Evolutionary conservation across 2,329 filamentous ascomycete genomes (phyloP), one percentile per base, ranked within the genome.

Genomic region (Neospermospora avenae): DNA sequence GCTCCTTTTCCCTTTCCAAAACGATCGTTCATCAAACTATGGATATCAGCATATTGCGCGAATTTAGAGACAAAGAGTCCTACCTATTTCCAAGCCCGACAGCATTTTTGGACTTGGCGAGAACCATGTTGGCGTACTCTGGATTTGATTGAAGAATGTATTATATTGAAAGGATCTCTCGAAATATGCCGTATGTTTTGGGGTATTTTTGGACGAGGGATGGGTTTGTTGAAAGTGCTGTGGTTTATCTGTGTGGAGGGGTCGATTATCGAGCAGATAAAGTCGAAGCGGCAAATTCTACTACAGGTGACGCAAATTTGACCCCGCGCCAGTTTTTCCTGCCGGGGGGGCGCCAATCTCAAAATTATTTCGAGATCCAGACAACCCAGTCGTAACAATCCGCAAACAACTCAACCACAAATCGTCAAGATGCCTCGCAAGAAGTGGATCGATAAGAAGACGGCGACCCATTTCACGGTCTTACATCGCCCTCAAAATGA

Each of bases 401-500:
- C 31, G 70, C 74, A 58, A 64, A 62, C 55, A 61, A 61, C 25
- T 48, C n/a, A 63, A 84, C 80, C n/a, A 57, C 28, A 28, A 39
- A 69, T 49, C 58, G 60, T 51, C 63, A 70, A 67, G 28, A 72
- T 72, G 70, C 58, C 70, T 63, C 69, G 68, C 56, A 70, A 68
- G 56, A 66, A 66, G 37, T 70, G 77, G 72, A 87, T 85, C 68
- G 84, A 97, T 80, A 97, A 96, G 80, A 96, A 96, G 77, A 89
- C 84, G 62, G 93, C 95, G 69, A 89, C 90, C 74, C 95, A 93
- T 77, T 98, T 96, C 77, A 89, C 89, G 69, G 89, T 99, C 74
- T 91, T 98, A 70, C 91, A 97, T 78, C 91, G 95, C 72, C 91
- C 93, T 35, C 96, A 99, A 77, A 91, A 97, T 85, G 95, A 99